phyloP scores from a whole-genome alignment of 1,284 basidiomycete species.

The Irpex rosettiformis region DNA sequence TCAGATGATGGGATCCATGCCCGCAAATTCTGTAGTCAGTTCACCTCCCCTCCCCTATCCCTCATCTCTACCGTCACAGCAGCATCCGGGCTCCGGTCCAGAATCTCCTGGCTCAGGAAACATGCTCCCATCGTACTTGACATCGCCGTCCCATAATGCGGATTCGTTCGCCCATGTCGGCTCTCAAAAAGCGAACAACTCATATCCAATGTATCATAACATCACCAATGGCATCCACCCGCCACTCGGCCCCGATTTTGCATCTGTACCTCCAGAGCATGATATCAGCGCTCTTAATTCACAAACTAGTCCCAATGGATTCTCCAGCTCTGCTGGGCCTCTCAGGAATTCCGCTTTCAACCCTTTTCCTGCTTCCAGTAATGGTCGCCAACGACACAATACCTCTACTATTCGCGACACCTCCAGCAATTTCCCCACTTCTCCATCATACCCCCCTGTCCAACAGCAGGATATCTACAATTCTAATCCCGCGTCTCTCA shows the following conservation, averaged over 20 bases:
- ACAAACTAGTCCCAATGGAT: constrained; percentile 39
- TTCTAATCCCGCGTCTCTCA: constrained; percentile 21
- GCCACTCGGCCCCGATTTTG: constrained; percentile 34
- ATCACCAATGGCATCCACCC: constrained; percentile 32
- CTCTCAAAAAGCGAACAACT: constrained; percentile 21
- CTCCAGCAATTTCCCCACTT: constrained; percentile 21
- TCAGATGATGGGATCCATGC: constrained; percentile 40
- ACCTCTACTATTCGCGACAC: constrained; percentile 31
- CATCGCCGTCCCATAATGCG: constrained; percentile 32
- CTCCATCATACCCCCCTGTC: constrained; percentile 21
- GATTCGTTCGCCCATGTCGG: constrained; percentile 27
- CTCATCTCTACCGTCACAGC: constrained; percentile 43
- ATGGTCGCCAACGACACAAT: constrained; percentile 29
- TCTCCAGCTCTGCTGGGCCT: constrained; percentile 26
- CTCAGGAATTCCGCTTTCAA: constrained; percentile 34
- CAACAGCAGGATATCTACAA: constrained; percentile 29
- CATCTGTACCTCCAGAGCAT: constrained; percentile 29
- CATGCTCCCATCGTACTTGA: constrained; percentile 30
- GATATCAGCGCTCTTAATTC: constrained; percentile 33
- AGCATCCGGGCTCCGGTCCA: constrained; percentile 37
- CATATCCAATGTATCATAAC: constrained; percentile 46
- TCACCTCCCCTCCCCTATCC: constrained; percentile 56
- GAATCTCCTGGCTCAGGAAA: constrained; percentile 44
- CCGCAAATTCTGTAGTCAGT: constrained; percentile 45
- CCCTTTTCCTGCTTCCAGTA: constrained; percentile 25